Evolutionary conservation across 1,284 basidiomycete genomes (phyloP).

Genomic region (Anthracocystis panici-leucophaei): DNA sequence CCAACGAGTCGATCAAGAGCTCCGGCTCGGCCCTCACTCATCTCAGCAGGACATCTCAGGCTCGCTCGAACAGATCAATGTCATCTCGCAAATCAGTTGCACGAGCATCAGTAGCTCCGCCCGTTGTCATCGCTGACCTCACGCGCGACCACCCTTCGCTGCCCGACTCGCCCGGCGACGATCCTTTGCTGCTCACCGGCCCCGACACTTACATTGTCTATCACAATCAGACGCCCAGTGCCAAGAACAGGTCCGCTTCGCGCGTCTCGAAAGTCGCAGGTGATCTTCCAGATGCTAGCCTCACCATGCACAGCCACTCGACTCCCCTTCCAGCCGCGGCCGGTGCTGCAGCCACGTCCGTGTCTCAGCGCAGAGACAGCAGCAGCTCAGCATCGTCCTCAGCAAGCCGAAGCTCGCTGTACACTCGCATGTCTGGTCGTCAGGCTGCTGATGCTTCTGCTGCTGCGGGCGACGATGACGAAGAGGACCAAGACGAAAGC

Average conservation of each 20-base stretch:
- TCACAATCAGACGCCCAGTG: slow-evolving; percentile 33
- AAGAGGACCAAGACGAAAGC: slow-evolving; percentile 9
- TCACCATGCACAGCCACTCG: slow-evolving; percentile 23
- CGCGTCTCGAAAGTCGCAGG: background rate
- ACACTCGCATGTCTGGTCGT: slow-evolving; percentile 34
- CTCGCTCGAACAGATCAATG: slow-evolving; percentile 6
- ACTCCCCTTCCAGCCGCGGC: slow-evolving; percentile 20
- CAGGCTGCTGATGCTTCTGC: background rate
- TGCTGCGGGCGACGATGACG: background rate
- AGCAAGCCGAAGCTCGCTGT: slow-evolving; percentile 21
- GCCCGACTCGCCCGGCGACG: slow-evolving; percentile 52
- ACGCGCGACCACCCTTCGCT: slow-evolving; percentile 37
- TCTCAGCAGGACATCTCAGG: slow-evolving; percentile 9
- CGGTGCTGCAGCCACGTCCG: slow-evolving; percentile 1
- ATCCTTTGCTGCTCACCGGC: slow-evolving; percentile 47
- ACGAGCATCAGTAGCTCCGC: slow-evolving; percentile 22
- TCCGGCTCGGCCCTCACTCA: slow-evolving; percentile 20
- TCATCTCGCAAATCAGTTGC: slow-evolving; percentile 12
- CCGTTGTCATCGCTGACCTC: slow-evolving; percentile 27
- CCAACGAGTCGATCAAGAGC: slow-evolving; percentile 43
- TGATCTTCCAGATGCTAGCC: slow-evolving; percentile 8
- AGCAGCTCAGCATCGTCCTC: slow-evolving; percentile 6
- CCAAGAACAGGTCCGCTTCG: slow-evolving; percentile 14
- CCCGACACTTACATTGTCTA: slow-evolving; percentile 39
- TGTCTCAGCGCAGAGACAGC: slow-evolving; percentile 19